Evolutionary conservation across 2,329 filamentous ascomycete species (phyloP).

Genomic region (Xylariaceae sp.): DNA sequence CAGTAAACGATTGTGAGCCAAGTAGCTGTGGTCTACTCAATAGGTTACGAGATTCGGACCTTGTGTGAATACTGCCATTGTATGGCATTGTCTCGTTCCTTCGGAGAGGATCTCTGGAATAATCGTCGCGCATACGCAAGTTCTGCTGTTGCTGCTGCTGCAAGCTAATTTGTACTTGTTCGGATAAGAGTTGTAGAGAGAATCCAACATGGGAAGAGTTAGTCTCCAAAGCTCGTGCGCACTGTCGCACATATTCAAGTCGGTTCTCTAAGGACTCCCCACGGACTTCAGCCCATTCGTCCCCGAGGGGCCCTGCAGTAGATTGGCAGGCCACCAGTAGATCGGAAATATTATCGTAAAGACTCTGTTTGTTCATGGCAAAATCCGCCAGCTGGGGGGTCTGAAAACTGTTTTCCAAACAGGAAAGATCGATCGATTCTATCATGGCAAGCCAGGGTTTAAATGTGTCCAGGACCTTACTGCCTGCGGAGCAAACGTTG

Average conservation of each 20-base stretch:
- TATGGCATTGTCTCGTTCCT: slow-evolving; percentile 57
- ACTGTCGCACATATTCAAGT: slow-evolving; percentile 72
- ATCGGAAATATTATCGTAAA: slow-evolving; percentile 92
- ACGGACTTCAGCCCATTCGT: slow-evolving; percentile 93
- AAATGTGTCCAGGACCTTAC: slow-evolving; percentile 81
- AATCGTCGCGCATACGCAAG: slow-evolving; percentile 42
- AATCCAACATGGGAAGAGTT: slow-evolving; percentile 85
- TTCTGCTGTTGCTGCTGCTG: slow-evolving; percentile 44
- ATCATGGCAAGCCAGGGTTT: slow-evolving; percentile 85
- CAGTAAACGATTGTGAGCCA: slow-evolving; percentile 60
- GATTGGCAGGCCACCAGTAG: slow-evolving; percentile 83
- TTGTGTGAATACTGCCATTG: slow-evolving; percentile 48
- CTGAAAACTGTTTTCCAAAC: slow-evolving; percentile 72
- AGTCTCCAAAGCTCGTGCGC: slow-evolving; percentile 76
- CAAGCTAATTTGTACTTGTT: slow-evolving; percentile 63
- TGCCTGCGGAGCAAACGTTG: slow-evolving; percentile 72
- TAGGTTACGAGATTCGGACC: slow-evolving; percentile 50
- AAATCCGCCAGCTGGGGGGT: slow-evolving; percentile 86
- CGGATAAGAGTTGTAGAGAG: slow-evolving; percentile 80
- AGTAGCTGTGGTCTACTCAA: slow-evolving; percentile 44
- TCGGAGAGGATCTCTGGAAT: slow-evolving; percentile 48
- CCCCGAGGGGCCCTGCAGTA: slow-evolving; percentile 83
- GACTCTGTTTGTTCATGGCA: slow-evolving; percentile 81
- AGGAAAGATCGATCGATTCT: slow-evolving; percentile 85
- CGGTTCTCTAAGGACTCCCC: slow-evolving; percentile 86